A percentile compares a stretch with the other conserved stretches of the same genome.
Evolutionary conservation across 208 protist species (phyloP).

Genomic region (Acanthamoeba divionensis): DNA sequence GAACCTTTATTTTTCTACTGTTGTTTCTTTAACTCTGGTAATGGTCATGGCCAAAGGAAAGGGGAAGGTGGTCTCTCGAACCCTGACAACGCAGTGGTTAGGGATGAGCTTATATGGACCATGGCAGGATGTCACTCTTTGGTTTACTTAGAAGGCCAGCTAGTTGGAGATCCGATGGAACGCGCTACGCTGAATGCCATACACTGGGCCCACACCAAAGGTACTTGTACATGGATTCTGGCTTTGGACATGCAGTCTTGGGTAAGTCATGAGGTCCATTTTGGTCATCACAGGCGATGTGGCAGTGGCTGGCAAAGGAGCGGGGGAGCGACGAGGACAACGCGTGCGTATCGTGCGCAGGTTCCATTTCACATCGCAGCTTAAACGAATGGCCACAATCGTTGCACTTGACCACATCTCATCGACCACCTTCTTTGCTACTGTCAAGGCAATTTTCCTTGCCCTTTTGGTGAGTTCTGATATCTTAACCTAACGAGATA

Average conservation of each 20-base stretch:
- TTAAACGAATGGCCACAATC: constrained; percentile 95
- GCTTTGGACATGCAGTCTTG: neutral
- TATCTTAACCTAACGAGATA: too few species aligned
- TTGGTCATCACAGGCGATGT: constrained; percentile 21
- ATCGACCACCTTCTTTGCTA: neutral
- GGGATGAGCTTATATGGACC: neutral
- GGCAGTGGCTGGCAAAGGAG: constrained; percentile 34
- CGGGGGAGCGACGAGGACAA: constrained; percentile 42
- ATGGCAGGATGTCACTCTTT: constrained; percentile 82
- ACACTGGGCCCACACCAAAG: constrained; percentile 6
- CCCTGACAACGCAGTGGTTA: neutral
- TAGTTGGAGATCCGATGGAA: constrained; percentile 67
- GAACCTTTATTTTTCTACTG: neutral
- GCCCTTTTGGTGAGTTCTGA: too few species aligned
- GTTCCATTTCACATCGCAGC: constrained; percentile 91
- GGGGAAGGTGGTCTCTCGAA: neutral
- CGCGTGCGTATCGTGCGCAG: constrained; percentile 85
- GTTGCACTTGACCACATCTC: constrained; percentile 70
- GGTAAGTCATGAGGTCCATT: neutral
- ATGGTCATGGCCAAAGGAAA: neutral
- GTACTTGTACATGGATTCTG: constrained; percentile 2
- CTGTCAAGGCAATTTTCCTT: neutral
- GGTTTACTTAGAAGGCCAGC: constrained; percentile 82
- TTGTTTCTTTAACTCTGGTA: neutral
- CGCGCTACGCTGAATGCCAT: constrained; percentile 42